phyloP scores from a whole-genome alignment of 768 basidiomycete genomes.

The Russula foetens region DNA sequence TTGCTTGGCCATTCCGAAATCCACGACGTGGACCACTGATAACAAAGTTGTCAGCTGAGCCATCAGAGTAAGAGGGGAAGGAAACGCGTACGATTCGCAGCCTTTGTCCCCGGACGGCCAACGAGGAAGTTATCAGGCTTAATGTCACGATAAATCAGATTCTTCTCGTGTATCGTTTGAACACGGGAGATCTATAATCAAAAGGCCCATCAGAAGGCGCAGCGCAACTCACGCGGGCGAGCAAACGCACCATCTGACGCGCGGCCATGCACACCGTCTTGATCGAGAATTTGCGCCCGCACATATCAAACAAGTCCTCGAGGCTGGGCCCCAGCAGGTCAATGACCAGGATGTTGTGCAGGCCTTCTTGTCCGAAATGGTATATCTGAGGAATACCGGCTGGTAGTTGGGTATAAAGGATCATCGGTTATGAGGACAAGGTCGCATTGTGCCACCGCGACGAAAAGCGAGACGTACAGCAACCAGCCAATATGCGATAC shows the following conservation, averaged over 20 bases:
- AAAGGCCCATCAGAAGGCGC: background rate
- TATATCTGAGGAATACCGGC: slow-evolving; percentile 98
- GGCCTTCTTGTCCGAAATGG: slow-evolving; percentile 97
- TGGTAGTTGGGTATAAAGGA: slow-evolving; percentile 28
- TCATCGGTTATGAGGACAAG: slow-evolving; percentile 4
- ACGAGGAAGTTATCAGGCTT: slow-evolving; percentile 99
- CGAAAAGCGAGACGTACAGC: slow-evolving; percentile 42
- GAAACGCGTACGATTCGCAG: slow-evolving; percentile 56
- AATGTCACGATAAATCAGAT: slow-evolving; percentile 98
- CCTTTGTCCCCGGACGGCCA: slow-evolving; percentile 88
- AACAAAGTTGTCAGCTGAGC: background rate
- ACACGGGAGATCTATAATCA: slow-evolving; percentile 76
- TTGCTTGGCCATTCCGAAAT: slow-evolving; percentile 99
- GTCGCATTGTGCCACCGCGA: background rate
- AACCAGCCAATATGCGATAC: slow-evolving; percentile 84
- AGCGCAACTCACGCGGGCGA: background rate
- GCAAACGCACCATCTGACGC: slow-evolving; percentile 80
- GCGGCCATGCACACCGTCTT: slow-evolving; percentile 99
- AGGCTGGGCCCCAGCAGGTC: slow-evolving; percentile 94
- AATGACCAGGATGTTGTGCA: slow-evolving; percentile 98
- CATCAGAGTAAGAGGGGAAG: background rate
- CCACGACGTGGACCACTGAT: slow-evolving; percentile 84
- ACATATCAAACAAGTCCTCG: slow-evolving; percentile 99
- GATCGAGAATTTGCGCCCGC: slow-evolving; percentile 92
- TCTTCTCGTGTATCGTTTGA: slow-evolving; percentile 98